Evolutionary conservation across 202 grass and related monocot genomes (phyloP).

Genomic region (Eragrostis tef): DNA sequence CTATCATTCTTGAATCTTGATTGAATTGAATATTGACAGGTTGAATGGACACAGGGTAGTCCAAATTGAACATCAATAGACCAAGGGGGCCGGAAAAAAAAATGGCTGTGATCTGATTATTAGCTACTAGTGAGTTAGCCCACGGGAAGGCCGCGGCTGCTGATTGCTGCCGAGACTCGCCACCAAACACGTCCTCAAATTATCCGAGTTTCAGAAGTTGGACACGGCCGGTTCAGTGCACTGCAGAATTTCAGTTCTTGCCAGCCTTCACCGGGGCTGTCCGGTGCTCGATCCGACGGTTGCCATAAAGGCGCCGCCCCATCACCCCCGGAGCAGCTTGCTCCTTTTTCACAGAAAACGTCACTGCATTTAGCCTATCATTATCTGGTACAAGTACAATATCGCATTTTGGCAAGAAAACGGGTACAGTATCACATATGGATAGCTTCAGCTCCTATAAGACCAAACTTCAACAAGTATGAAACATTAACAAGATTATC

Average conservation of each 20-base stretch:
- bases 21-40: not conserved
- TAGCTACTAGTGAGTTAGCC: not conserved
- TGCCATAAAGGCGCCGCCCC: not conserved
- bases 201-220: not conserved
- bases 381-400: no score
- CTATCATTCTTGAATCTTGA: not conserved
- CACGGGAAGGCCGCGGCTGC: not conserved
- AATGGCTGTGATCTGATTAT: not conserved
- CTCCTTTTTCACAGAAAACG: not conserved
- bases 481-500: slow-evolving; percentile 39
- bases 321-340: slow-evolving; percentile 13
- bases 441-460: not conserved
- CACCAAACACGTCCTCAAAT: not conserved
- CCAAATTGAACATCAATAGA: not conserved
- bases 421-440: no score
- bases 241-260: not conserved
- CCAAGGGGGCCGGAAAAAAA: not conserved
- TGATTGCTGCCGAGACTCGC: not conserved
- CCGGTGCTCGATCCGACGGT: not conserved
- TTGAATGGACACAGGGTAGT: not conserved
- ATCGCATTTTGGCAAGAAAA: no score
- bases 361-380: not conserved
- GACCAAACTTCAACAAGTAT: not conserved
- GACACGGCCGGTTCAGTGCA: not conserved
- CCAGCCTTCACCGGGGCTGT: not conserved